These are phyloP conservation scores for Fistulinella prunicolor DNA, from an alignment of 768 basidiomycete genomes.

Conservation along the genomic window DNA sequence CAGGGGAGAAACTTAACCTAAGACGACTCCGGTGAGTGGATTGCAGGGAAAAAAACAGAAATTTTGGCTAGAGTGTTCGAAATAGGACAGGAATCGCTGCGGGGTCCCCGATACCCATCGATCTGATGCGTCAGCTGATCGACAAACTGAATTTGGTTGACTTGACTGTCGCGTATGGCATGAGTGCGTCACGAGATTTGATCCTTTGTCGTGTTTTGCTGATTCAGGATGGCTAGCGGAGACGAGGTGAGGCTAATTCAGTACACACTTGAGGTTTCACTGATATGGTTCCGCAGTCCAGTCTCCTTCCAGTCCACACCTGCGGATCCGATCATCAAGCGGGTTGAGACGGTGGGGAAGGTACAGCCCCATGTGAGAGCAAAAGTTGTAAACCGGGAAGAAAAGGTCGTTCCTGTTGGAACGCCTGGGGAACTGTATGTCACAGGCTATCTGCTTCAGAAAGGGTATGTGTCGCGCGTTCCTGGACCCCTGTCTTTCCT, in stretches of 20 bases:
- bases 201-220: background rate
- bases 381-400: constrained; percentile 59
- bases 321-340: constrained; percentile 64
- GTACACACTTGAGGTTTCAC: background rate
- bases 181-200: constrained; percentile 56
- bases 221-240: constrained; percentile 49
- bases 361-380: constrained; percentile 76
- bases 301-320: constrained; percentile 81
- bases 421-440: constrained; percentile 72
- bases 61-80: background rate
- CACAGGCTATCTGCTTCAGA: constrained; percentile 75
- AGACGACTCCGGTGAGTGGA: constrained; percentile 49
- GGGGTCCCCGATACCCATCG: constrained; percentile 75
- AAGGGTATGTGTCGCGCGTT: constrained; percentile 47
- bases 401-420: constrained; percentile 66
- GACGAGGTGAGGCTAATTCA: constrained; percentile 47
- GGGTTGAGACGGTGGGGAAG: constrained; percentile 79
- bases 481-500: background rate
- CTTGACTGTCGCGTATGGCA: constrained; percentile 78
- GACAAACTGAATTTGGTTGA: constrained; percentile 63
- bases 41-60: background rate
- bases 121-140: constrained; percentile 74
- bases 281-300: constrained; percentile 45
- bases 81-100: constrained; percentile 79
- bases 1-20: constrained; percentile 47